Evolutionary conservation across 306 rosid species (phyloP), one percentile per base, ranked within the genome.

Genomic region (Trifolium fragiferum): DNA sequence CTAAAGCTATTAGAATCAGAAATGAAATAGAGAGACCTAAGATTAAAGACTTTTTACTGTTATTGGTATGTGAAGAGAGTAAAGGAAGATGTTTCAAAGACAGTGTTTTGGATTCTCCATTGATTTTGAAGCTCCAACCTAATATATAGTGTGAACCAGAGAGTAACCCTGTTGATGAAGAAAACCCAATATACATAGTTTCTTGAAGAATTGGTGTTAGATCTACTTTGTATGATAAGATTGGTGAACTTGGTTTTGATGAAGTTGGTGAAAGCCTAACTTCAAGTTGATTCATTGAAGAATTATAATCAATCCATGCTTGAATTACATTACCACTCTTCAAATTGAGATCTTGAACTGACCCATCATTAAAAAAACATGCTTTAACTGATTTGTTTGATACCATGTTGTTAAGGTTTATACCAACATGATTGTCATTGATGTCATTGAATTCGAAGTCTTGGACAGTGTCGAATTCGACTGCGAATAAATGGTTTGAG

Each of bases 111-210:
- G 89, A 86, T 0, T 82, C 88, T 66, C 89, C 89, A 33, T 82
- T 81, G 27, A 84, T 64, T 37, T 80, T 84, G 78, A 89, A 89
- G 78, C 81, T 89, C 93, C 93, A 89, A 30, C 93, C 93, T 8
- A 81, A 9, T 1, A 89, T 66, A 16, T 86, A 82, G 70, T 89
- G 92, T 7, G 78, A 75, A 70, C 92, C 80, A 0, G 88, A 73
- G 0, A 73, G 72, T 71, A 80, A 19, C 50, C 84, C 92, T 25
- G 90, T 84, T 70, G 93, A 80, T 50, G 90, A 43, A 70, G 90
- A 86, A 65, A 88, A 88, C 21, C 92, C 93, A 0, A 88, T 81
- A 44, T 84, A 88, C 93, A 88, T 86, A 30, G 73, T 68, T 5
- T 88, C 87, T 16, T 75, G 3, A 10, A 88, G 74, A 55, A 84